Percentiles rank a stretch among this genome's conserved stretches.
Evolutionary conservation across 2,329 filamentous ascomycete genomes (phyloP).

Genomic region (Sarocladium oryzae): DNA sequence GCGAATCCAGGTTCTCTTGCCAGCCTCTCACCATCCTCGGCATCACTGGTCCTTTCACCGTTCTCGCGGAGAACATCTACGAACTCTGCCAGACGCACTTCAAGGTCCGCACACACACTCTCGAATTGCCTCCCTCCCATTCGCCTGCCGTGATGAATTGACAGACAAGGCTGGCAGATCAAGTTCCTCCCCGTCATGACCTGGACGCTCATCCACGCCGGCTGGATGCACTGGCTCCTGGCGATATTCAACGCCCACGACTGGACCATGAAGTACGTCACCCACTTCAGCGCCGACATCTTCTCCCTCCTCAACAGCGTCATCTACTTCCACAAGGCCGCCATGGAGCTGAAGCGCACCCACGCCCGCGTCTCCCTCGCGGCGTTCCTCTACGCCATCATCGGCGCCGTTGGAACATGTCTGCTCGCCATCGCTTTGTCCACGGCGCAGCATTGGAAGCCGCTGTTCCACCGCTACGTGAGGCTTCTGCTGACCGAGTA

Average conservation of each 20-base stretch:
- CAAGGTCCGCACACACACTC: too few species aligned
- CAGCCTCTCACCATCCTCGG: constrained; percentile 61
- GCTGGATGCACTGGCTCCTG: constrained; percentile 58
- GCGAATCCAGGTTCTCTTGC: constrained; percentile 46
- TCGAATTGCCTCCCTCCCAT: constrained; percentile 11
- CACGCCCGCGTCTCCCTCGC: constrained; percentile 51
- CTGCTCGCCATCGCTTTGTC: constrained; percentile 55
- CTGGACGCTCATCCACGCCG: constrained; percentile 59
- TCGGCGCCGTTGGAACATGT: constrained; percentile 58
- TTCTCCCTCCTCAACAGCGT: constrained; percentile 61
- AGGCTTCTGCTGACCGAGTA: constrained; percentile 57
- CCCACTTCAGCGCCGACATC: constrained; percentile 59
- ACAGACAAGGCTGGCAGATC: constrained; percentile 30
- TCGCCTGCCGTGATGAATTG: constrained; percentile 7
- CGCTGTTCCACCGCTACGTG: constrained; percentile 54
- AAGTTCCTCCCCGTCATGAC: constrained; percentile 62
- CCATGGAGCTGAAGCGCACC: constrained; percentile 56
- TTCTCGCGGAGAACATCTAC: constrained; percentile 60
- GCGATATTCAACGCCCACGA: constrained; percentile 63
- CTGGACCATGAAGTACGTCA: constrained; percentile 66
- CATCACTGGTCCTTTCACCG: constrained; percentile 61
- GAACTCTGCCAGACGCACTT: constrained; percentile 49
- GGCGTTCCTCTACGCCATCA: constrained; percentile 58
- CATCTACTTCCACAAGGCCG: constrained; percentile 63
- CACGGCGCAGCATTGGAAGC: constrained; percentile 55